Evolutionary conservation across 495 filamentous ascomycete species (phyloP).

Genomic region (Jackrogersella minutella): DNA sequence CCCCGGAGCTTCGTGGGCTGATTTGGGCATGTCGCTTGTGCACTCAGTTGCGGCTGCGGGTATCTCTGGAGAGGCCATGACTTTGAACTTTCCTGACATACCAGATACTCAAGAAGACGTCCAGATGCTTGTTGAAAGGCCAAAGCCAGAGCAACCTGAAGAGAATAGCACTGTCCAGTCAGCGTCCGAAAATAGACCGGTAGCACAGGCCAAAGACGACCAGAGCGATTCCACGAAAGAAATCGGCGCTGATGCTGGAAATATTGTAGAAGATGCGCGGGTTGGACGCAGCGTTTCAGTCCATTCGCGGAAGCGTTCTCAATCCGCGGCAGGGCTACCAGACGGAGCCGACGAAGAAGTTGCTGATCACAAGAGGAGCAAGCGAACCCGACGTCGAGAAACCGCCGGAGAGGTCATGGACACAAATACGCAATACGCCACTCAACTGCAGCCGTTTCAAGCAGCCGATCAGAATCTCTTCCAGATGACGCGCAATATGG

Average conservation of each 20-base stretch:
- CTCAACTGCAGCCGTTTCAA: slow-evolving; percentile 71
- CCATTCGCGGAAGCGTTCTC: slow-evolving; percentile 67
- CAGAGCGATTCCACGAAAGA: slow-evolving; percentile 38
- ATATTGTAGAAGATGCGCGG: slow-evolving; percentile 31
- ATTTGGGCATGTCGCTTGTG: slow-evolving; percentile 52
- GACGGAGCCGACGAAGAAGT: slow-evolving; percentile 64
- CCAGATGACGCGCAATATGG: slow-evolving; percentile 68
- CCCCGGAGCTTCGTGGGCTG: slow-evolving; percentile 50
- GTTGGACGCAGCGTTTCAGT: slow-evolving; percentile 46
- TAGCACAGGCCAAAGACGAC: slow-evolving; percentile 34
- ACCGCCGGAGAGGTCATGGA: slow-evolving; percentile 77
- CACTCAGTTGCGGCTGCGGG: slow-evolving; percentile 44
- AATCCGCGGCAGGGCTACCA: slow-evolving; percentile 66
- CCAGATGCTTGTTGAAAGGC: slow-evolving; percentile 50
- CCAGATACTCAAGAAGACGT: slow-evolving; percentile 46
- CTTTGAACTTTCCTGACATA: slow-evolving; percentile 48
- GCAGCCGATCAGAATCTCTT: slow-evolving; percentile 82
- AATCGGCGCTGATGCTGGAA: slow-evolving; percentile 22
- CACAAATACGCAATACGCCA: slow-evolving; percentile 72
- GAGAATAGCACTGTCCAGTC: slow-evolving; percentile 10
- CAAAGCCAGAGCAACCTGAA: slow-evolving; percentile 21
- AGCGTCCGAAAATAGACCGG: slow-evolving; percentile 7
- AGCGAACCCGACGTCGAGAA: slow-evolving; percentile 81
- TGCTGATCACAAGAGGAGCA: slow-evolving; percentile 76
- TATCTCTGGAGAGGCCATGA: slow-evolving; percentile 44